phyloP scores from a whole-genome alignment of 306 rosid genomes.

The barrel medic (Medicago truncatula) region DNA sequence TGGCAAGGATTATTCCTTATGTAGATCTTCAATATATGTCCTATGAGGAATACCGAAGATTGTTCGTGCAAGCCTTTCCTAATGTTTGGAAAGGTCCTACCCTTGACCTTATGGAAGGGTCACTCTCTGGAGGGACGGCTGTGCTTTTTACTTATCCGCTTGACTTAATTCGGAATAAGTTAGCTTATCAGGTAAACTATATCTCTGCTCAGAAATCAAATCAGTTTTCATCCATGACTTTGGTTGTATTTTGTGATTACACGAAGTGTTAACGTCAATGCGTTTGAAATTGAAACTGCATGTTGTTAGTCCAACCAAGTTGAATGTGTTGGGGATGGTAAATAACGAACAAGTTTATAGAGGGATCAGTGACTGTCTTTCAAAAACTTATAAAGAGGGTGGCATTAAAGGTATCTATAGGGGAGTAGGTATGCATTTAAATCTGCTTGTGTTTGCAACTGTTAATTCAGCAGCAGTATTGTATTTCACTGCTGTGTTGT shows the following conservation, averaged over 20 bases:
- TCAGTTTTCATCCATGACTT: background rate
- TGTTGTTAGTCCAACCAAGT: conserved; percentile 73
- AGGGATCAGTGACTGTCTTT: conserved; percentile 88
- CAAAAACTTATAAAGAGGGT: conserved; percentile 73
- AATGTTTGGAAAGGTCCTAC: conserved; percentile 71
- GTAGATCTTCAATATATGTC: conserved; percentile 93
- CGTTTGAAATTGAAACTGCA: conserved; percentile 49
- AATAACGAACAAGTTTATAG: conserved; percentile 60
- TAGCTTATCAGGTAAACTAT: conserved; percentile 83
- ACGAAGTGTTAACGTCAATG: conserved; percentile 2
- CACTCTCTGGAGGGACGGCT: conserved; percentile 95
- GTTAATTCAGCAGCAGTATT: conserved; percentile 22
- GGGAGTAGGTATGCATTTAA: conserved; percentile 78
- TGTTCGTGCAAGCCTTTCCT: conserved; percentile 81
- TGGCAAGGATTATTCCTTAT: conserved; percentile 95
- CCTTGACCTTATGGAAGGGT: conserved; percentile 96
- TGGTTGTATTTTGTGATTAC: background rate
- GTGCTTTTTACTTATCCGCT: conserved; percentile 91
- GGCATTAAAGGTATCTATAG: conserved; percentile 77
- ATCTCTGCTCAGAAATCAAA: background rate
- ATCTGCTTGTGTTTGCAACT: conserved; percentile 12
- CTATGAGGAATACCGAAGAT: conserved; percentile 87
- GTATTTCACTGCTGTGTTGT: conserved; percentile 46
- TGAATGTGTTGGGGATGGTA: conserved; percentile 50
- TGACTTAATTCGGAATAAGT: conserved; percentile 86